These are phyloP conservation scores for Tinospora cordifolia DNA, from an alignment of 164 flowering plant genomes.

Conservation along the genomic window DNA sequence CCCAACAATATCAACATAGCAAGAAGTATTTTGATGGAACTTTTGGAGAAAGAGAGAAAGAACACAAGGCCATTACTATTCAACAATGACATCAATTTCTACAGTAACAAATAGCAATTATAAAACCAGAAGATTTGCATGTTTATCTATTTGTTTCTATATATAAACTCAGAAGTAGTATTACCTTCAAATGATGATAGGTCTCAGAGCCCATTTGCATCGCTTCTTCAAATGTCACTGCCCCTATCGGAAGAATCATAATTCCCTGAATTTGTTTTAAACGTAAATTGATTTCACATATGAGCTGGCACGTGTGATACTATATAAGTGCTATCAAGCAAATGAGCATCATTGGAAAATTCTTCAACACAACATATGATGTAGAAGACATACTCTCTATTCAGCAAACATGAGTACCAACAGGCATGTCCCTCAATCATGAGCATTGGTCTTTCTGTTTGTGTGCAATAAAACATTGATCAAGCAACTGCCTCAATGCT, in stretches of 20 bases:
- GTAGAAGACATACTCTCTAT: too few species aligned
- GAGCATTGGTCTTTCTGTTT: too few species aligned
- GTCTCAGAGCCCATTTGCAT: conserved; percentile 91
- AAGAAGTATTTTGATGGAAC: too few species aligned
- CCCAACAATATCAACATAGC: too few species aligned
- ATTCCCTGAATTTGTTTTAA: conserved; percentile 55
- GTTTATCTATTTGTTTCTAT: neutral
- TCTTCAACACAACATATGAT: too few species aligned
- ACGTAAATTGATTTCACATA: conserved; percentile 9
- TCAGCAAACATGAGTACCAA: too few species aligned
- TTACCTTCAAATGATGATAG: conserved; percentile 92
- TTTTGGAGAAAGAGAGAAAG: neutral
- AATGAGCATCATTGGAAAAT: too few species aligned
- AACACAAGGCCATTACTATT: neutral
- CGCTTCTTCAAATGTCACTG: conserved; percentile 81
- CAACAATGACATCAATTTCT: neutral
- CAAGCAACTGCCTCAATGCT: too few species aligned
- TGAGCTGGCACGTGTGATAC: neutral
- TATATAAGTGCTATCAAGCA: neutral
- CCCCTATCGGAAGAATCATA: conserved; percentile 87
- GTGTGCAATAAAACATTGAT: too few species aligned
- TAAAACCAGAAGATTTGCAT: neutral
- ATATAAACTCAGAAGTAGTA: neutral
- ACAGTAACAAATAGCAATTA: neutral
- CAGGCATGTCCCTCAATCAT: too few species aligned